Evolutionary conservation across 1,139 yeast genomes (phyloP), one percentile per base, ranked within the genome.

Genomic region (Scheffersomyces titani): DNA sequence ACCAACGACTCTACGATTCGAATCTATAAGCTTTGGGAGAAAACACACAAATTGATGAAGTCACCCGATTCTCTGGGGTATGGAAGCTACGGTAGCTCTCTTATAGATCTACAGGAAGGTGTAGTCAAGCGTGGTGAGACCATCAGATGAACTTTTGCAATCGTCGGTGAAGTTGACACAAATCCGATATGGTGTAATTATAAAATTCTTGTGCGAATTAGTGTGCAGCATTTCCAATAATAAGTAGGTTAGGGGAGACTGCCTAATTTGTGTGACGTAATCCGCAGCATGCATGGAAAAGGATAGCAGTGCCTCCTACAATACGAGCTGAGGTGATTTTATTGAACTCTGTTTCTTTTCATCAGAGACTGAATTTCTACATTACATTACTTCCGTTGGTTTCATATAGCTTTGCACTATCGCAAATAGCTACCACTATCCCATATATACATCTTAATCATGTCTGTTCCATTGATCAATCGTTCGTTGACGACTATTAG

Each of bases 1-100:
- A 78, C 91, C 1, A 90, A 87, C 65, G 97, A 90, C 69, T 87
- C 87, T 57, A 87, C 94, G 0, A 83, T 92, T 1, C 72, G 94
- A 55, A 86, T 92, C 46, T 92, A 89, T 70, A 80, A 84, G 53
- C 61, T 92, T 16, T 91, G 97, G 97, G 72, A 80, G 2, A 59
- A 56, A 44, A 49, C 63, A 1, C 51, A 56, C 20, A 61, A 62
- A 44, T 56, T 66, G 40, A 61, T 56, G 6, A 58, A 50, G 63
- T 74, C 75, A 18, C 61, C 66, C 16, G 78, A 73, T 46, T 73
- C 73, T 45, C 82, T 72, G 63, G 80, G 72, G 52, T 67, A 50
- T 16, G 74, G 73, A 1, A 62, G 81, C 1, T 85, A 78, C 64
- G 89, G 89, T 3, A 87, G 91, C 62, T 77, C 81, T 3, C 68